Conservation (phyloP, 805 yeast species). For the Yamadazyma paraphyllophila region DNA sequence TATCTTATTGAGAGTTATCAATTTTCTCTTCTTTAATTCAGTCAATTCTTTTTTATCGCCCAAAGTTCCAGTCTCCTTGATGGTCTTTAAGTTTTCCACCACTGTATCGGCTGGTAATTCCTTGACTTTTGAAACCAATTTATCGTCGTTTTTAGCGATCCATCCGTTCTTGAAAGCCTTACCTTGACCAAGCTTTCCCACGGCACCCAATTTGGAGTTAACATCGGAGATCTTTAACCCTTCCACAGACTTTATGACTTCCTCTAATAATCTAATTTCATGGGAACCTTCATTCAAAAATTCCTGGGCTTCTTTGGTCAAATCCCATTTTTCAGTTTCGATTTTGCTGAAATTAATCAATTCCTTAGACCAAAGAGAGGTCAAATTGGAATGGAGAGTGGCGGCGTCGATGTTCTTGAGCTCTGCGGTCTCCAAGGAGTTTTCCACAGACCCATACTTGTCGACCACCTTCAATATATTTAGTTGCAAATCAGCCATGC, state of each 20-base stretch:
- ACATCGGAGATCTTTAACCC: slow-evolving; percentile 83
- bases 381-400: slow-evolving; percentile 75
- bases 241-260: slow-evolving; percentile 70
- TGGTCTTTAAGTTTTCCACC: slow-evolving; percentile 57
- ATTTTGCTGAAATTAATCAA: slow-evolving; percentile 73
- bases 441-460: slow-evolving; percentile 54
- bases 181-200: slow-evolving; percentile 93
- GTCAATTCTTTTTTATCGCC: slow-evolving; percentile 62
- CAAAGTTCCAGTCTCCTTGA: slow-evolving; percentile 55
- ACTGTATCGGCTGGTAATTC: slow-evolving; percentile 65
- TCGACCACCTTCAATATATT: slow-evolving; percentile 64
- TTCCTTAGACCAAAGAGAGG: slow-evolving; percentile 78
- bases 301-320: slow-evolving; percentile 80
- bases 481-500: slow-evolving; percentile 69
- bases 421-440: slow-evolving; percentile 54
- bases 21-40: slow-evolving; percentile 93
- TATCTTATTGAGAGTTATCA: slow-evolving; percentile 65
- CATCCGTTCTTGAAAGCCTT: slow-evolving; percentile 97
- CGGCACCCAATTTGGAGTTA: slow-evolving; percentile 65
- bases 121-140: slow-evolving; percentile 60
- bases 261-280: slow-evolving; percentile 75
- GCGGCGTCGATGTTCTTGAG: slow-evolving; percentile 68
- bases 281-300: slow-evolving; percentile 83
- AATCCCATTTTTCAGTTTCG: slow-evolving; percentile 73
- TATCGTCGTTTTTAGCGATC: slow-evolving; percentile 86